Conservation (phyloP, 2,329 filamentous ascomycete genomes). For the Paradendryphiella salina region DNA sequence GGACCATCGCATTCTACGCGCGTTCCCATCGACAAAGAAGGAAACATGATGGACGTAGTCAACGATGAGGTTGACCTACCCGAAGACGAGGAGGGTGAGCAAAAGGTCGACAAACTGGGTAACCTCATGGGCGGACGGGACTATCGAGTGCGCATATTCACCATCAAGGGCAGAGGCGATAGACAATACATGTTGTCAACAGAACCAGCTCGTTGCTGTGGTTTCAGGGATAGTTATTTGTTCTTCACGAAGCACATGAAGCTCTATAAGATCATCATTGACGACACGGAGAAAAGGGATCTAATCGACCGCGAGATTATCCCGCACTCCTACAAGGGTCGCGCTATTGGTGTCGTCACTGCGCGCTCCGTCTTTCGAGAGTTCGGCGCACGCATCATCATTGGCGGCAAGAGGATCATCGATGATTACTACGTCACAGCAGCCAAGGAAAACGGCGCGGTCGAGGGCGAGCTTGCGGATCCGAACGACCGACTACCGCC, state of each 20-base stretch:
- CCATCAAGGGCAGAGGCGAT: slow-evolving; percentile 78
- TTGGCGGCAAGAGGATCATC: slow-evolving; percentile 80
- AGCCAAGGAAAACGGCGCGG: slow-evolving; percentile 73
- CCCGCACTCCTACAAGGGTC: slow-evolving; percentile 97
- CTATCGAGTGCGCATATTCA: slow-evolving; percentile 95
- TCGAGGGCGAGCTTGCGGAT: slow-evolving; percentile 89
- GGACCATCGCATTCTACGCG: slow-evolving; percentile 75
- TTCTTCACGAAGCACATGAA: slow-evolving; percentile 98
- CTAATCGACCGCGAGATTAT: slow-evolving; percentile 95
- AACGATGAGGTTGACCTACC: slow-evolving; percentile 90
- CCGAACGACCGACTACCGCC: slow-evolving; percentile 78
- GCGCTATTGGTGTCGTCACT: slow-evolving; percentile 94
- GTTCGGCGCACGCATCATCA: slow-evolving; percentile 91
- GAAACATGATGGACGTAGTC: slow-evolving; percentile 85
- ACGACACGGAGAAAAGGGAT: slow-evolving; percentile 95
- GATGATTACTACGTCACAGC: slow-evolving; percentile 88
- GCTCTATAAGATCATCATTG: slow-evolving; percentile 97
- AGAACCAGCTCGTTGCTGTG: slow-evolving; percentile 92
- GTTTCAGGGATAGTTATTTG: slow-evolving; percentile 95
- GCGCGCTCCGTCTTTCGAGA: slow-evolving; percentile 96
- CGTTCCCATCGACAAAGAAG: slow-evolving; percentile 89
- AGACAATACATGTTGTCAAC: slow-evolving; percentile 98
- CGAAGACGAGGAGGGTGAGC: slow-evolving; percentile 84
- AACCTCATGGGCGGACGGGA: slow-evolving; percentile 81
- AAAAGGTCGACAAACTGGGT: slow-evolving; percentile 89